A percentile compares a stretch with the other conserved stretches of the same genome.
Evolutionary conservation across 139 green algal genomes (phyloP).

Genomic region (Eudorina sp.): DNA sequence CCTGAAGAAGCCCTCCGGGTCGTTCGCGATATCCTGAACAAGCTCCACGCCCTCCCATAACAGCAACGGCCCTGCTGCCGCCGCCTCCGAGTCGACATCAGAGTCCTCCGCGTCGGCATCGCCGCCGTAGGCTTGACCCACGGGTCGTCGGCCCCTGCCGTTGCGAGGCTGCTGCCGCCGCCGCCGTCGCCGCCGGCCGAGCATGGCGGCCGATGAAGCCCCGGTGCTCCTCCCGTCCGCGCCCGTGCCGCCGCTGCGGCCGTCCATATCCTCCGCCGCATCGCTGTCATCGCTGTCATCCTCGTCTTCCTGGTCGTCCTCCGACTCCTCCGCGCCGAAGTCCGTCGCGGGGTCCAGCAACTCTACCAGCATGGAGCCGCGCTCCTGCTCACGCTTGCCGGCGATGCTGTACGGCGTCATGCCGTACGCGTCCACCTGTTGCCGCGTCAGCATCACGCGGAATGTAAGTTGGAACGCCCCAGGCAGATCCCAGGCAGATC

Average conservation of each 20-base stretch:
- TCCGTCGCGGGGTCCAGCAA: slow-evolving; percentile 32
- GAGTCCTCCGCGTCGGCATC: neutral
- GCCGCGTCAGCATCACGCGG: too few relatives aligned
- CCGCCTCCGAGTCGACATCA: neutral
- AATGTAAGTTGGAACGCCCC: too few relatives aligned
- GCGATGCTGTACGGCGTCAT: slow-evolving; percentile 42
- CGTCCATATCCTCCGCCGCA: too few relatives aligned
- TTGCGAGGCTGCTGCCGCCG: neutral
- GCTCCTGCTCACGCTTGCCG: slow-evolving; percentile 7
- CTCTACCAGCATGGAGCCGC: slow-evolving; percentile 22
- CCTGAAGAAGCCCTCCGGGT: slow-evolving; percentile 17
- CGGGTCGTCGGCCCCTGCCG: neutral
- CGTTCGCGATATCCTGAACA: slow-evolving; percentile 19
- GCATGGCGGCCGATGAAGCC: neutral
- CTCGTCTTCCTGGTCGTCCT: neutral
- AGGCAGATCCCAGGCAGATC: too few relatives aligned
- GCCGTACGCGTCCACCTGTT: slow-evolving; percentile 41
- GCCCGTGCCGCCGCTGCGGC: too few relatives aligned
- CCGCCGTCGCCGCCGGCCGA: too few relatives aligned
- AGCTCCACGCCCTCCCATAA: slow-evolving; percentile 48
- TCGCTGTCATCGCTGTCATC: neutral
- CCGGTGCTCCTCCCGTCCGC: neutral
- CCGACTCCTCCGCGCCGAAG: neutral
- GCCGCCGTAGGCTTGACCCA: neutral
- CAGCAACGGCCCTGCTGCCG: slow-evolving; percentile 25